Evolutionary conservation across 164 flowering plant genomes (phyloP).

Genomic region (Magnolia changhungtana): DNA sequence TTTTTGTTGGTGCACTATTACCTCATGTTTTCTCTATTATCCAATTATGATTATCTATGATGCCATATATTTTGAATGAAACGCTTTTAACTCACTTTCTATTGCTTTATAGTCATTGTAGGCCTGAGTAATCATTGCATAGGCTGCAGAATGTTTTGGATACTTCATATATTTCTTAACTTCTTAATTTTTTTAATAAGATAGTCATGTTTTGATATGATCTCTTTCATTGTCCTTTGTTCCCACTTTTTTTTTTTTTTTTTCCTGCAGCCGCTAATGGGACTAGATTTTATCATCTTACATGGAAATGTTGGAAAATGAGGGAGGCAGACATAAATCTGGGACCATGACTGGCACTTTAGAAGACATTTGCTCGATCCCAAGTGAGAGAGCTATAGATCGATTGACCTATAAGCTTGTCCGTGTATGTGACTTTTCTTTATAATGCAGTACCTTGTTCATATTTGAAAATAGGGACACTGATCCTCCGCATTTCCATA

Average conservation of each 20-base stretch:
- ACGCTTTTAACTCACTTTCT: not conserved
- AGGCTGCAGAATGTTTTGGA: not conserved
- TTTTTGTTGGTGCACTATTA: no score
- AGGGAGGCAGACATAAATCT: constrained; percentile 11
- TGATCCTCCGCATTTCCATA: not conserved
- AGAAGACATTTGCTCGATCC: constrained; percentile 10
- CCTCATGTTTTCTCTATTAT: no score
- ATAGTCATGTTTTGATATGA: not conserved
- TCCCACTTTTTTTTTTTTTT: not conserved
- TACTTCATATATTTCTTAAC: not conserved
- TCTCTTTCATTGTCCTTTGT: not conserved
- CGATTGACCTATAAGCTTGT: constrained; percentile 20
- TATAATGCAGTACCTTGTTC: not conserved
- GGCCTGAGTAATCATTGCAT: not conserved
- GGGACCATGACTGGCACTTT: constrained; percentile 4
- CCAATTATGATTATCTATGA: not conserved
- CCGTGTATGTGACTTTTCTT: constrained; percentile 21
- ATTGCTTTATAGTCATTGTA: not conserved
- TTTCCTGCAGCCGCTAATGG: constrained; percentile 3
- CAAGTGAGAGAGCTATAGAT: constrained; percentile 15
- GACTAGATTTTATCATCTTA: constrained; percentile 7
- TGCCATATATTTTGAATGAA: not conserved
- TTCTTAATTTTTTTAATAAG: not conserved
- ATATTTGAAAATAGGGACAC: not conserved
- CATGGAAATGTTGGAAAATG: constrained; percentile 13